Conservation (phyloP, 257 asterid genomes). For the Jaltomata sinuosa region DNA sequence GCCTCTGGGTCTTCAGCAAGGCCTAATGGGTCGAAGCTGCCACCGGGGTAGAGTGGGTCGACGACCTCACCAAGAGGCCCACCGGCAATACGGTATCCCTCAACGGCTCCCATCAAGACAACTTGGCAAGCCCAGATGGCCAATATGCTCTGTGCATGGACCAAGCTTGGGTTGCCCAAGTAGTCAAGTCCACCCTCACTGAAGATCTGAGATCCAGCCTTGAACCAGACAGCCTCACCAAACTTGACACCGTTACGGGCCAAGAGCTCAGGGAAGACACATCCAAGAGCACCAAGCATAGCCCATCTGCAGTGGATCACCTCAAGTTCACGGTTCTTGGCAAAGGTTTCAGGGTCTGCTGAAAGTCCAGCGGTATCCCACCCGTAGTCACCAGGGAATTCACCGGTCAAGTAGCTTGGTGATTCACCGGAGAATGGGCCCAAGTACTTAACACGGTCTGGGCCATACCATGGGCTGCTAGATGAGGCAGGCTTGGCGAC, state of each 20-base stretch:
- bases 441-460: conserved; percentile 52
- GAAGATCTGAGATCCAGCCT: conserved; percentile 64
- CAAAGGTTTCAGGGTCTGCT: conserved; percentile 65
- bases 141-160: conserved; percentile 66
- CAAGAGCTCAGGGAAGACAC: conserved; percentile 69
- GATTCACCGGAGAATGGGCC: conserved; percentile 67
- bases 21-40: conserved; percentile 26
- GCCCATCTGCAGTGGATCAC: conserved; percentile 76
- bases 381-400: conserved; percentile 69
- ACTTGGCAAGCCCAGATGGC: conserved; percentile 68
- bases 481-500: conserved; percentile 16
- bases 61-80: conserved; percentile 16
- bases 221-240: conserved; percentile 78
- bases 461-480: conserved; percentile 69
- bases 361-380: conserved; percentile 68
- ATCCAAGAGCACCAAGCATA: conserved; percentile 81
- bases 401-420: conserved; percentile 63
- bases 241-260: conserved; percentile 64
- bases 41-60: conserved; percentile 14
- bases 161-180: conserved; percentile 64
- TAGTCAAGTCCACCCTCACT: conserved; percentile 64
- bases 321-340: conserved; percentile 68
- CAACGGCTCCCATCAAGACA: conserved; percentile 62
- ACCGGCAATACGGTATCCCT: conserved; percentile 43
- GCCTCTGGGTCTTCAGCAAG: conserved; percentile 30